Evolutionary conservation across 495 filamentous ascomycete species (phyloP).

Genomic region (Talaromyces trachyspermus): DNA sequence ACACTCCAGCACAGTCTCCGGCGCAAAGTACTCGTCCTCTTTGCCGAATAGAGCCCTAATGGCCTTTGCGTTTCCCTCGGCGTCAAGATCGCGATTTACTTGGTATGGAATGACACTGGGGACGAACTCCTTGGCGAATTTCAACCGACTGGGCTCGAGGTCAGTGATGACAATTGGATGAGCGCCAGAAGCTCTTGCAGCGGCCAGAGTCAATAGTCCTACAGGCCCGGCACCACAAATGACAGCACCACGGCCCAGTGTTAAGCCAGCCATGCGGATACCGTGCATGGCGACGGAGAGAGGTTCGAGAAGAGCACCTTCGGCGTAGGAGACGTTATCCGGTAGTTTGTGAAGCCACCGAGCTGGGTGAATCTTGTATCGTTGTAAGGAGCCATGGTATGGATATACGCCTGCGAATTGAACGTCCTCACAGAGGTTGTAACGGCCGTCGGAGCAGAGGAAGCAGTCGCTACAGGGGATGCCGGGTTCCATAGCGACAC

Average conservation of each 20-base stretch:
- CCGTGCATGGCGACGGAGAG: conserved; percentile 71
- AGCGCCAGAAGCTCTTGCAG: conserved; percentile 53
- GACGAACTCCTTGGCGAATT: conserved; percentile 52
- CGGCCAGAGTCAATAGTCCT: conserved; percentile 57
- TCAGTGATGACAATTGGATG: conserved; percentile 60
- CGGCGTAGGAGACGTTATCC: conserved; percentile 48
- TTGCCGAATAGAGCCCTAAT: conserved; percentile 45
- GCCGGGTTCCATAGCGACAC: conserved; percentile 69
- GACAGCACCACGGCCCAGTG: conserved; percentile 47
- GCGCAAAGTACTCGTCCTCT: conserved; percentile 40
- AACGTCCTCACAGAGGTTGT: conserved; percentile 72
- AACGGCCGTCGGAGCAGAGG: conserved; percentile 56
- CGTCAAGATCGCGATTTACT: conserved; percentile 35
- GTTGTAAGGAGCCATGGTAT: conserved; percentile 47
- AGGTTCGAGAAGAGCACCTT: conserved; percentile 70
- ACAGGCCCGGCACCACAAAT: conserved; percentile 74
- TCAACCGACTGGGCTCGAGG: conserved; percentile 45
- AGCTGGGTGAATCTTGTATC: conserved; percentile 60
- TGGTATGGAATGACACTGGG: conserved; percentile 47
- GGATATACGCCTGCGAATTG: conserved; percentile 60
- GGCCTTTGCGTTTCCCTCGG: conserved; percentile 42
- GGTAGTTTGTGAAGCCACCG: conserved; percentile 55
- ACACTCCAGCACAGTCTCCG: conserved; percentile 53
- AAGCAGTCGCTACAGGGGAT: conserved; percentile 60
- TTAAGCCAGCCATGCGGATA: conserved; percentile 46